Evolutionary conservation across 2,329 filamentous ascomycete species (phyloP), one percentile per base, ranked within the genome.

Genomic region (Ophiostoma sp.): DNA sequence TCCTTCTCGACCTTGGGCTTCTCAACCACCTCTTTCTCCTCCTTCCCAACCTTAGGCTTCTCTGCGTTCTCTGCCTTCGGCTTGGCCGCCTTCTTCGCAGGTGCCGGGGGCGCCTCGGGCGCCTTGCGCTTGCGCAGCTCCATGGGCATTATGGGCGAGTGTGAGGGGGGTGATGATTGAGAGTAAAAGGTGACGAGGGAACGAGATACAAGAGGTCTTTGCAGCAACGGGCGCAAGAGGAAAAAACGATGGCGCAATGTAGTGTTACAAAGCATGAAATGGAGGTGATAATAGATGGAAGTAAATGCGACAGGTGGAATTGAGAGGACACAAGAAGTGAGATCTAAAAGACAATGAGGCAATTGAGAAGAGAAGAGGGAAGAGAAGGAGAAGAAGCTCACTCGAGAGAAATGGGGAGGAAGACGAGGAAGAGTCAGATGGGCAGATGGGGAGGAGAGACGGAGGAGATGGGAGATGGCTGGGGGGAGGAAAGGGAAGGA

Each of bases 101-200:
- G 57, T 45, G 74, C 64, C 52, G 31, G 72, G 61, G 57, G 66
- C 66, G 42, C 75, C 71, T 42, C 83, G 71, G 84, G 85, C 76
- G 87, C 87, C 82, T 89, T 89, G 83, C 88, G 87, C 83, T 90
- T 90, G 82, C 88, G 85, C 59, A 90, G 83, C 78, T 86, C 86
- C 77, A 87, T 84, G 75, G 87, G 86, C 88, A 90, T 90, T 72
- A 75, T 57, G 66, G 39, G 73, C 76, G 74, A 74, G 74, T 76
- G 76, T 39, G 69, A 33, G n/a, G 11, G 22, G 12, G 17, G 15
- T 6, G 61, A 52, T 11, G 31, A 63, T 2, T 25, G 22, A 9
- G 59, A 42, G 57, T 7, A 28, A n/a, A 42, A 48, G 22, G 52
- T 12, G 25, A 45, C 17, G 28, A 39, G 42, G n/a, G 31, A 15